Percentiles rank a stretch among this genome's conserved stretches.
phyloP scores from a whole-genome alignment of 768 basidiomycete species.

The Rhodotorula paludigena region DNA sequence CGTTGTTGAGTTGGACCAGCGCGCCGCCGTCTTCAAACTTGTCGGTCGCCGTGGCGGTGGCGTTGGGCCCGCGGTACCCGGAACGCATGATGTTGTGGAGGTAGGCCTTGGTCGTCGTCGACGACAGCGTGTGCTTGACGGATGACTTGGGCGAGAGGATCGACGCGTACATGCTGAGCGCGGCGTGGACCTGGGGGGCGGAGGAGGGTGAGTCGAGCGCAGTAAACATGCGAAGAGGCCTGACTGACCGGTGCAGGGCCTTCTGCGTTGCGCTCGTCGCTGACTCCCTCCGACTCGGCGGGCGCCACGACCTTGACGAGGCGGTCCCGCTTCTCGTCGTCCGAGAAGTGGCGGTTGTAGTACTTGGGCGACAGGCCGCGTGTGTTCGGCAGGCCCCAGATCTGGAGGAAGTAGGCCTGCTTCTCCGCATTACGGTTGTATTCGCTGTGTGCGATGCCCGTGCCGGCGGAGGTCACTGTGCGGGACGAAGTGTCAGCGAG shows the following conservation, averaged over 20 bases:
- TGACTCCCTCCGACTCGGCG: conserved; percentile 57
- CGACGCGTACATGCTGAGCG: conserved; percentile 66
- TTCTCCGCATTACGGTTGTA: conserved; percentile 54
- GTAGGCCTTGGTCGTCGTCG: conserved; percentile 60
- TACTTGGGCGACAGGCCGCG: conserved; percentile 65
- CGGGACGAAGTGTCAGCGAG: neutral
- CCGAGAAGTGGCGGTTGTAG: conserved; percentile 76
- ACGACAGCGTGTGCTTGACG: conserved; percentile 55
- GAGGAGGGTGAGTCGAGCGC: conserved; percentile 48
- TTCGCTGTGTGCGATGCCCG: conserved; percentile 80
- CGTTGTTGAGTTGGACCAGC: conserved; percentile 54
- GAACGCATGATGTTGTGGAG: conserved; percentile 79
- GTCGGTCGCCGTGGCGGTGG: conserved; percentile 53
- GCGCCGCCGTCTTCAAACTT: conserved; percentile 55
- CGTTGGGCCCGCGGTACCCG: conserved; percentile 56
- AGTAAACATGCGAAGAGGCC: neutral
- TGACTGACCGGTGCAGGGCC: conserved; percentile 69
- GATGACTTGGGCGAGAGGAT: conserved; percentile 59
- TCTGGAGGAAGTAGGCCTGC: conserved; percentile 52
- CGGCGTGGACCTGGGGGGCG: conserved; percentile 41
- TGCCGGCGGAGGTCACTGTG: conserved; percentile 65
- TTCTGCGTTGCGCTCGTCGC: conserved; percentile 58
- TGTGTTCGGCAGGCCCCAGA: conserved; percentile 60
- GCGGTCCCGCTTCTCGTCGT: conserved; percentile 71
- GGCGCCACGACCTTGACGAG: conserved; percentile 75